Percentiles rank a stretch among this genome's conserved stretches.
phyloP scores from a whole-genome alignment of 768 basidiomycete genomes.

The Podaxis sp. region DNA sequence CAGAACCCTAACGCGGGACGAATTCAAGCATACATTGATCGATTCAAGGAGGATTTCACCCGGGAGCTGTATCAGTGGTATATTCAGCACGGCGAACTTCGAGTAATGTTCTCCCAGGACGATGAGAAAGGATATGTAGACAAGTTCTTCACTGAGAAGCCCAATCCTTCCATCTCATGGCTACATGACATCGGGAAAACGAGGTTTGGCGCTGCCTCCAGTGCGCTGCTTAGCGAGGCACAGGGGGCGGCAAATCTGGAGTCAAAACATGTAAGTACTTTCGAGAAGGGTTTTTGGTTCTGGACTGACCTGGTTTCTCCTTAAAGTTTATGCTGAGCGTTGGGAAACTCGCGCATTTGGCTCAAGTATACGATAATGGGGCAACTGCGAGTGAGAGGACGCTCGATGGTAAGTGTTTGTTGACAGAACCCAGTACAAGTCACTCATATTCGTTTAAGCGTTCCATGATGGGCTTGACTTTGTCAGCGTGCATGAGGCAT shows the following conservation, averaged over 20 bases:
- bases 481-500: slow-evolving; percentile 74
- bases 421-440: background rate
- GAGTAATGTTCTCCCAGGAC: slow-evolving; percentile 79
- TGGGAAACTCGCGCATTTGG: slow-evolving; percentile 82
- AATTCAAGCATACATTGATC: slow-evolving; percentile 71
- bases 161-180: slow-evolving; percentile 74
- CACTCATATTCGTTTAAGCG: slow-evolving; percentile 38
- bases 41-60: slow-evolving; percentile 81
- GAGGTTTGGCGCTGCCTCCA: slow-evolving; percentile 63
- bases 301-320: background rate
- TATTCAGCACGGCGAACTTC: slow-evolving; percentile 84
- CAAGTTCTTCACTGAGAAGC: slow-evolving; percentile 62
- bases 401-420: slow-evolving; percentile 49
- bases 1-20: slow-evolving; percentile 61
- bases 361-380: slow-evolving; percentile 65
- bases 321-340: slow-evolving; percentile 84
- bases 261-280: slow-evolving; percentile 69
- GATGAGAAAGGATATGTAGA: slow-evolving; percentile 67
- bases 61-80: slow-evolving; percentile 93
- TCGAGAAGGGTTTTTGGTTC: slow-evolving; percentile 15
- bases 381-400: slow-evolving; percentile 44
- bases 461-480: slow-evolving; percentile 90
- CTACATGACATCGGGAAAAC: slow-evolving; percentile 78
- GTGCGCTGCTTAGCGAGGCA: slow-evolving; percentile 62
- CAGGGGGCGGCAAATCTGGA: slow-evolving; percentile 54